A percentile compares a stretch with the other conserved stretches of the same genome.
Evolutionary conservation across 805 yeast species (phyloP).

Genomic region (Spathaspora boniae): DNA sequence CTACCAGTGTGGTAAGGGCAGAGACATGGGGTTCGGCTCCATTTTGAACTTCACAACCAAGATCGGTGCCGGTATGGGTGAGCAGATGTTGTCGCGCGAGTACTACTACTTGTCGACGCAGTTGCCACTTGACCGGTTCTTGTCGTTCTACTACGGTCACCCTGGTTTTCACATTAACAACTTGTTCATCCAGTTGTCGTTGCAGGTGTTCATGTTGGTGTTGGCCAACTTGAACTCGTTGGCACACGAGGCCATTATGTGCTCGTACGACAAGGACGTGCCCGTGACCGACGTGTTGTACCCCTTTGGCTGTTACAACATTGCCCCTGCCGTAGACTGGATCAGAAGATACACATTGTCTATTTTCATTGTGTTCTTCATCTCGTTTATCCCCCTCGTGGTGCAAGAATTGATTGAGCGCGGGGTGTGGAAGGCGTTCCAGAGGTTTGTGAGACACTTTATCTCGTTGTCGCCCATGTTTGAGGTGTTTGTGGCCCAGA

Average conservation of each 20-base stretch:
- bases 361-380: conserved; percentile 68
- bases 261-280: conserved; percentile 54
- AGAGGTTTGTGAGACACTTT: conserved; percentile 63
- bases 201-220: conserved; percentile 53
- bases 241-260: conserved; percentile 57
- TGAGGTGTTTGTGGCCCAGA: conserved; percentile 75
- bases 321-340: conserved; percentile 73
- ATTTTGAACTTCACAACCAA: conserved; percentile 79
- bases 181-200: conserved; percentile 66
- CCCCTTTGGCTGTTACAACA: conserved; percentile 70
- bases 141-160: conserved; percentile 80
- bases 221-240: conserved; percentile 62
- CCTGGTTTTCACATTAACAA: conserved; percentile 85
- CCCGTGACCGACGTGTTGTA: conserved; percentile 60
- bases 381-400: conserved; percentile 70
- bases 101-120: conserved; percentile 77
- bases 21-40: conserved; percentile 82
- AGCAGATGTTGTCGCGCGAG: conserved; percentile 79
- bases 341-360: conserved; percentile 68
- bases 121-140: conserved; percentile 71
- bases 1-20: conserved; percentile 82
- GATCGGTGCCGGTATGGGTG: conserved; percentile 91
- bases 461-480: conserved; percentile 71
- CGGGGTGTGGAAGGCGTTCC: conserved; percentile 67
- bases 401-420: conserved; percentile 76